Percentiles rank a stretch among this genome's conserved stretches.
Conservation (phyloP, 1,139 yeast species). For the Protomyces inundatus region DNA sequence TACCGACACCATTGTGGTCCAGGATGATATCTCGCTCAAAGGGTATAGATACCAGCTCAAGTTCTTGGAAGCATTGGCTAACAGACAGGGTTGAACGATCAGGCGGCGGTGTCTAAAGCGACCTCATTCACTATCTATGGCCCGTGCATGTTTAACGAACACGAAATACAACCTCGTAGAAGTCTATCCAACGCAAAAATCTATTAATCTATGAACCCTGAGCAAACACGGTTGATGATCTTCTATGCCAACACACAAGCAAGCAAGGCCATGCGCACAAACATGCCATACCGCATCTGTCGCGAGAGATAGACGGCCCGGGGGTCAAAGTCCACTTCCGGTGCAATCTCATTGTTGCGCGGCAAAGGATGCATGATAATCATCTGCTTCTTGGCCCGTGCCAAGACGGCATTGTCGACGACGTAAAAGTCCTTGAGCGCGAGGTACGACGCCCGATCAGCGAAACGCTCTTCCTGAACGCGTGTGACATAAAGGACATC, state of each 20-base stretch:
- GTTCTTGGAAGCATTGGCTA: not conserved
- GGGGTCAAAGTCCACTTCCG: constrained; percentile 97
- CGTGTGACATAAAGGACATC: constrained; percentile 97
- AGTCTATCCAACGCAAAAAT: not conserved
- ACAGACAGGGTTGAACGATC: constrained; percentile 8
- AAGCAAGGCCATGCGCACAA: constrained; percentile 95
- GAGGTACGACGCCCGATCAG: constrained; percentile 67
- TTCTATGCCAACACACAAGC: constrained; percentile 78
- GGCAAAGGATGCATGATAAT: constrained; percentile 96
- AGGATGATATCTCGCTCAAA: constrained; percentile 19
- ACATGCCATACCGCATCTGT: constrained; percentile 88
- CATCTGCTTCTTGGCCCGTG: constrained; percentile 96
- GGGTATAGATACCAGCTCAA: not conserved
- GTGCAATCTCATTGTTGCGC: constrained; percentile 90
- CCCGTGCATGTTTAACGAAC: too few species aligned
- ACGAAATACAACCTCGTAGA: not conserved
- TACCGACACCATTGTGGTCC: not conserved
- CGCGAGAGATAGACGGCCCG: constrained; percentile 30
- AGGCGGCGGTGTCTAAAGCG: constrained; percentile 16
- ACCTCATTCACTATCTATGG: too few species aligned
- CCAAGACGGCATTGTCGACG: constrained; percentile 85
- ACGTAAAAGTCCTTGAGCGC: constrained; percentile 85
- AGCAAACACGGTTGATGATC: not conserved
- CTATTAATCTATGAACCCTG: not conserved
- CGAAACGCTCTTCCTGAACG: constrained; percentile 94